phyloP scores from a whole-genome alignment of 352 stramenopile species.

The Globisporangium paroecandrum region DNA sequence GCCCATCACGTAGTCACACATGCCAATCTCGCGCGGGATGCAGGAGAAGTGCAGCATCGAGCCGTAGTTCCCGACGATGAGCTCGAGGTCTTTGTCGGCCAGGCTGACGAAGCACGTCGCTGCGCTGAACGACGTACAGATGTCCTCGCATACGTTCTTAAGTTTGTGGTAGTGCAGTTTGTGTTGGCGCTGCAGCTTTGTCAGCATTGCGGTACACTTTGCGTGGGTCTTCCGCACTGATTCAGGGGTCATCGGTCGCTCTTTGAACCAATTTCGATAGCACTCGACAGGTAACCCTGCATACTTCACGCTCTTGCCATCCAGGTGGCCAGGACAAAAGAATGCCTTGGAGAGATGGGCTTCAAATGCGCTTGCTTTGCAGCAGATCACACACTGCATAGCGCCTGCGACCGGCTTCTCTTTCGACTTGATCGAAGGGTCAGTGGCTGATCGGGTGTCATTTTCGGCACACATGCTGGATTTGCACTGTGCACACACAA shows the following conservation, averaged over 20 bases:
- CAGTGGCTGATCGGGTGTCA: neutral
- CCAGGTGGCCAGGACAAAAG: slow-evolving; percentile 16
- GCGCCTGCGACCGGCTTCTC: neutral
- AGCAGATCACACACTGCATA: slow-evolving; percentile 18
- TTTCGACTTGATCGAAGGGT: neutral
- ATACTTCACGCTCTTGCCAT: slow-evolving; percentile 21
- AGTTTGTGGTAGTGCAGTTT: slow-evolving; percentile 27
- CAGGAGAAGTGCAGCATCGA: slow-evolving; percentile 27
- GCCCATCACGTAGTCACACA: slow-evolving; percentile 27
- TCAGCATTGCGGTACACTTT: slow-evolving; percentile 20
- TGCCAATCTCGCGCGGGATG: slow-evolving; percentile 27
- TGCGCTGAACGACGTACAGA: slow-evolving; percentile 9
- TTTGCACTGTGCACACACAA: slow-evolving; percentile 12
- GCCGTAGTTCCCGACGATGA: slow-evolving; percentile 24
- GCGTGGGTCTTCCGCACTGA: slow-evolving; percentile 14
- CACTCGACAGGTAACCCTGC: slow-evolving; percentile 14
- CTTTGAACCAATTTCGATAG: slow-evolving; percentile 27
- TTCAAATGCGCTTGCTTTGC: slow-evolving; percentile 19
- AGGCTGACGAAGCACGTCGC: slow-evolving; percentile 23
- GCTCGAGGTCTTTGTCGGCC: slow-evolving; percentile 17
- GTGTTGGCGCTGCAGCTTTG: slow-evolving; percentile 21
- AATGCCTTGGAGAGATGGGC: slow-evolving; percentile 19
- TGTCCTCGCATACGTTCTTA: slow-evolving; percentile 11
- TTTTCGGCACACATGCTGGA: neutral
- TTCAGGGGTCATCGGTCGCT: neutral